phyloP scores from a whole-genome alignment of 2,329 filamentous ascomycete species.

The Hymenoscyphus fructigenus region DNA sequence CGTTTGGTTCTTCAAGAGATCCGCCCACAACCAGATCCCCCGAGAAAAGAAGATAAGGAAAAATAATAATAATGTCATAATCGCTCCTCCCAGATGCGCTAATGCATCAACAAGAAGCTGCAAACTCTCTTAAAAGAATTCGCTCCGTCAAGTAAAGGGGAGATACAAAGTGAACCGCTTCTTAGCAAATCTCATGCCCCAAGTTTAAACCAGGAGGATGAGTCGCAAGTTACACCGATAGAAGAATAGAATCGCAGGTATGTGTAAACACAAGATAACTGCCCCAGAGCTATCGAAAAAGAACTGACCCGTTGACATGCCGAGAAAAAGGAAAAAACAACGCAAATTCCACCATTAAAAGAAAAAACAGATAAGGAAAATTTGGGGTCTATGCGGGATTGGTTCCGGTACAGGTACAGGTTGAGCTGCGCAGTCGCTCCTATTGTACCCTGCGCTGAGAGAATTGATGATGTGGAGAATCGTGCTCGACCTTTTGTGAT shows the following conservation, averaged over 20 bases:
- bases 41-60: slow-evolving; percentile 14
- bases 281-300: slow-evolving; percentile 28
- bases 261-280: slow-evolving; percentile 33
- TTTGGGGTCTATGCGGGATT: slow-evolving; percentile 30
- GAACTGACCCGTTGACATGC: slow-evolving; percentile 28
- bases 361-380: slow-evolving; percentile 22
- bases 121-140: slow-evolving; percentile 16
- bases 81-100: slow-evolving; percentile 9
- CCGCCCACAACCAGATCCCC: slow-evolving; percentile 21
- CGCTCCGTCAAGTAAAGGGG: slow-evolving; percentile 12
- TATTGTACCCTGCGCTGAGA: slow-evolving; percentile 36
- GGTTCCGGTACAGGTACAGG: slow-evolving; percentile 36
- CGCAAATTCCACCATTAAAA: slow-evolving; percentile 24
- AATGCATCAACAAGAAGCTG: slow-evolving; percentile 8
- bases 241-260: slow-evolving; percentile 25
- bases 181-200: slow-evolving; percentile 2
- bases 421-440: slow-evolving; percentile 36
- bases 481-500: slow-evolving; percentile 34
- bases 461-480: slow-evolving; percentile 32
- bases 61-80: slow-evolving; percentile 30
- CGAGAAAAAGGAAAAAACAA: slow-evolving; percentile 19
- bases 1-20: slow-evolving; percentile 21
- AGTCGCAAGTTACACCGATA: slow-evolving; percentile 12
- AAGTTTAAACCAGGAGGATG: slow-evolving; percentile 4
- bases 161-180: slow-evolving; percentile 27